Base-by-base conservation (phyloP, 75 land plant species). In the Adiantum capillusveneris region DNA sequence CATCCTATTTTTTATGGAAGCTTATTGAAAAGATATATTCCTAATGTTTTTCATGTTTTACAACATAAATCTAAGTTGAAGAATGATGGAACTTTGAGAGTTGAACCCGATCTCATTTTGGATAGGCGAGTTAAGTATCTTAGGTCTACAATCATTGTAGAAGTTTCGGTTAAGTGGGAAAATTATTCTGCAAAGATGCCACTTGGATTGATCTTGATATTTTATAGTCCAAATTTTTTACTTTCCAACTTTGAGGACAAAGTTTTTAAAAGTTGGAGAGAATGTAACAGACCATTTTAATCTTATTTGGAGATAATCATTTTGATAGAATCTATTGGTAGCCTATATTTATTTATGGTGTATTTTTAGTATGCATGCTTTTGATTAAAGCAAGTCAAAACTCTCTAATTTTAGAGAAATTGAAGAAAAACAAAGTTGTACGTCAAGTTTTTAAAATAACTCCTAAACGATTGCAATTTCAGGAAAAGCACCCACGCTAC, bases 1-100 rank as follows among this genome's bases (percentile, higher is more conserved):
- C 81, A 78, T 57, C 64, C 64, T 0, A 68, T 73, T 9, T 78
- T 78, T 21, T 69, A 73, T 65, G 81, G 68, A 0, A 65, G 69
- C n/a, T 24, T 54, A 18, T 64, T 75, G 2, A 50, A 68, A 37
- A 7, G 18, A 5, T 26, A 25, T 53, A 7, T 53, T 53, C 25
- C 55, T 53, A 53, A 22, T 26, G 28, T 25, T 53, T 1, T 3
- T 26, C 37, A 53, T 26, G 28, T 24, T 53, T 53, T 25, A 7
- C 28, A 53, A 3, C 3, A 53, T 3, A 53, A 26, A 26, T 53
- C 55, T 24, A 26, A 12, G 55, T 11, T 53, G 14, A 24, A 24
- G 5, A 24, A 53, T 2, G 55, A 53, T 53, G 25, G 5, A 3
- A 26, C 28, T 53, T 53, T 26, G 2, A 25, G 25, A 14, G 12